Base-by-base conservation (phyloP, 225 moss, liverwort and hornwort genomes). In the Antitrichia curtipendula region DNA sequence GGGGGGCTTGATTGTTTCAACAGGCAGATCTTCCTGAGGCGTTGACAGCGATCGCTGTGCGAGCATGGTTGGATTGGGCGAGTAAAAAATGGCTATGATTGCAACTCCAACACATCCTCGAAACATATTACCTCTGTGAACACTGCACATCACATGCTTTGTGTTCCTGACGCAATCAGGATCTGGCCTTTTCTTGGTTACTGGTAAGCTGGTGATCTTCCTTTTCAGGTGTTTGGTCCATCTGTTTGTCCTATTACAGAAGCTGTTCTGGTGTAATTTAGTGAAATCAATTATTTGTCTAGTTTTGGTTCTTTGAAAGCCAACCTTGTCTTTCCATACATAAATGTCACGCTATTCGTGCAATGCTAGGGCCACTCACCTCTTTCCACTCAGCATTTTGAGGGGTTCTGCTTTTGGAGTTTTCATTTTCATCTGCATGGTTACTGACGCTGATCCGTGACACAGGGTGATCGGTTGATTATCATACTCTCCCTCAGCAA, bases 11-110 rank as follows among this genome's bases (percentile, higher is more conserved):
- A 78, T 62, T 85, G 81, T 90, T 77, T 68, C 34, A 68, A 68
- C 92, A 94, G 94, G 91, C 91, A 86, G 94, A 94, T 74, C 92
- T 94, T 86, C 87, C 91, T 72, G 94, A 94, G 62, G 87, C 69
- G 77, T 68, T 92, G 78, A 90, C 91, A 71, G 91, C 63, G n/a
- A 58, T 91, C 32, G 89, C 92, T 86, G 92, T 94, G 78, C 90
- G 86, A 90, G 36, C 86, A 65, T 94, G 94, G 94, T 87, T 94
- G 86, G 62, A 88, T 78, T 90, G 91, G 90, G 68, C 90, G n/a
- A 84, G 73, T 75, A 21, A 82, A 71, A 63, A 47, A 50, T 87
- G 90, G 88, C 41, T 52, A 59, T 87, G 77, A 86, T 70, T 83
- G 57, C 77, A 86, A 58, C 58, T 70, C 27, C 50, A 86, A 64